phyloP scores from a whole-genome alignment of 306 rosid species.

The Fragaria nilgerrensis region DNA sequence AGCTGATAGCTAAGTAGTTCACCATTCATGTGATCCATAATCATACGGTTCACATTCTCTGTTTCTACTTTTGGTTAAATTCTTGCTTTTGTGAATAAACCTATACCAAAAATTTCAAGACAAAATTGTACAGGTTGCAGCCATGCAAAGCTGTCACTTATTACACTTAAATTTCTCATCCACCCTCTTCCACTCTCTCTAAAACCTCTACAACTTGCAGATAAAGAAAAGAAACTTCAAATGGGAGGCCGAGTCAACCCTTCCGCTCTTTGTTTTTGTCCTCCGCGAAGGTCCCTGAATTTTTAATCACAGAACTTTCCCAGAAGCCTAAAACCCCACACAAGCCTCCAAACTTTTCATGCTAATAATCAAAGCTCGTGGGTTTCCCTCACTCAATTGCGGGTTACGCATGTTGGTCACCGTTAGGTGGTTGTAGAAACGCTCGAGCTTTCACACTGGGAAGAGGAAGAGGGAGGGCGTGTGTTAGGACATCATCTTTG shows the following conservation, averaged over 20 bases:
- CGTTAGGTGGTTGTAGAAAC: conserved; percentile 44
- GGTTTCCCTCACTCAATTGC: background rate
- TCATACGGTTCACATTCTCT: background rate
- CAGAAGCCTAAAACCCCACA: conserved; percentile 20
- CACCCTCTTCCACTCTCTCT: background rate
- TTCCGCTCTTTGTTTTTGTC: conserved; percentile 24
- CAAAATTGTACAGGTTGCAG: background rate
- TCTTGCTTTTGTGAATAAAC: background rate
- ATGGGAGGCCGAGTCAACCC: conserved; percentile 45
- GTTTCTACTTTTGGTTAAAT: background rate
- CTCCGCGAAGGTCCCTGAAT: conserved; percentile 15
- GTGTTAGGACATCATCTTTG: conserved; percentile 13
- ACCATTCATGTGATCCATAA: background rate
- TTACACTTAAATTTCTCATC: background rate
- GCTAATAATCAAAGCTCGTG: background rate
- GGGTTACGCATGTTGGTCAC: conserved; percentile 38
- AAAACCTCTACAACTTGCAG: conserved; percentile 30
- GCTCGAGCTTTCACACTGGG: conserved; percentile 51
- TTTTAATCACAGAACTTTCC: conserved; percentile 38
- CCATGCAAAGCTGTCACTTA: background rate
- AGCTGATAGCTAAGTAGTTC: background rate
- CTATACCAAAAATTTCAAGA: background rate
- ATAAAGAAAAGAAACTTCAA: conserved; percentile 23
- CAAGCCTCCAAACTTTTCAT: conserved; percentile 11
- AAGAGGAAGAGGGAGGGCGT: background rate